Conservation (phyloP, 345 rosid species). For the Syzygium grande region DNA sequence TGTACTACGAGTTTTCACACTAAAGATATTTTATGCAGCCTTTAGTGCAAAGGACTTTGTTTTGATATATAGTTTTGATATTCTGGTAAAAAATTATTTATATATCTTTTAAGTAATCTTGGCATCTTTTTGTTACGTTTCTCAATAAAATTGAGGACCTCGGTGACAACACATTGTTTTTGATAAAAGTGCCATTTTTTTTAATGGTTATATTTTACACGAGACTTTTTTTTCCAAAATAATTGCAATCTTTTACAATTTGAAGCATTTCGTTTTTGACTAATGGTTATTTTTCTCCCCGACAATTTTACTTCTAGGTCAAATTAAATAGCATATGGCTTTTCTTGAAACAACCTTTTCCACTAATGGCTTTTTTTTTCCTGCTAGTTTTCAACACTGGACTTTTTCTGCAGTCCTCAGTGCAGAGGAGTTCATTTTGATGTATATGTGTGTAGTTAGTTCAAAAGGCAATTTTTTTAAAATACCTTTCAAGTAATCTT, state of each 20-base stretch:
- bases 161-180: neutral
- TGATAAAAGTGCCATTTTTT: neutral
- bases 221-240: neutral
- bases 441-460: neutral
- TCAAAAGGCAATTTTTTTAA: neutral
- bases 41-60: neutral
- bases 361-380: neutral
- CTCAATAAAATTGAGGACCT: neutral
- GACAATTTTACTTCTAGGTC: neutral
- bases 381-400: neutral
- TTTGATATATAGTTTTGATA: neutral
- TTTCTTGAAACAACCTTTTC: neutral
- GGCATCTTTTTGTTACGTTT: neutral
- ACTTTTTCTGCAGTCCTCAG: neutral
- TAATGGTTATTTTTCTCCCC: neutral
- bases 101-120: neutral
- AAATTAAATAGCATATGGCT: neutral
- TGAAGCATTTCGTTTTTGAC: neutral
- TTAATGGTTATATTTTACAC: neutral
- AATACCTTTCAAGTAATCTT: neutral
- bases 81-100: neutral
- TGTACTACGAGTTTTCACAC: neutral
- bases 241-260: neutral
- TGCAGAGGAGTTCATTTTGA: neutral
- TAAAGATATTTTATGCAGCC: neutral